A percentile compares a stretch with the other conserved stretches of the same genome.
These are phyloP conservation scores for Tinospora cordifolia DNA, from an alignment of 164 flowering plant species.

Conservation along the genomic window DNA sequence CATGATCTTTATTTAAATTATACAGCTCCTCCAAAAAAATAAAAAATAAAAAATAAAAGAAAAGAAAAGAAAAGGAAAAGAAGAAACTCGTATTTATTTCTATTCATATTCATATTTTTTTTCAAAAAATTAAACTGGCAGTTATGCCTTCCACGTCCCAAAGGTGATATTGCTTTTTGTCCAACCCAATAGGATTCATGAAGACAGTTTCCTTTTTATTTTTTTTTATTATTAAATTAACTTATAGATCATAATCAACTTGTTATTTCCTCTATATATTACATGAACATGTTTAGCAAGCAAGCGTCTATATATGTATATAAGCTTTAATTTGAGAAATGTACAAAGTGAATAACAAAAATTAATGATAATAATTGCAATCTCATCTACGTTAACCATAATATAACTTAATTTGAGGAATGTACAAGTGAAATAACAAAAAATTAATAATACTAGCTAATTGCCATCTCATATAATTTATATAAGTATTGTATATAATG, in stretches of 20 bases:
- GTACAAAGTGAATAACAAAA: not conserved
- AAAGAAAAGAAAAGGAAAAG: too few species aligned
- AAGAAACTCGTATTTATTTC: not conserved
- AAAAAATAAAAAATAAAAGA: not conserved
- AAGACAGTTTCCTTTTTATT: conserved; percentile 1
- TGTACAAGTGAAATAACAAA: not conserved
- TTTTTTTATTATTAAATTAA: conserved; percentile 1
- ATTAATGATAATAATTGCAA: too few species aligned
- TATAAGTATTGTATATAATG: not conserved
- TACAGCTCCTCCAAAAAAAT: not conserved
- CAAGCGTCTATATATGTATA: not conserved
- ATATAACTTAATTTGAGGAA: not conserved
- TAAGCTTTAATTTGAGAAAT: not conserved
- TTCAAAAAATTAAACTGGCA: not conserved
- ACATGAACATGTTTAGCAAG: not conserved
- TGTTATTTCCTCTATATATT: not conserved
- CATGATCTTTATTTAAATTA: not conserved
- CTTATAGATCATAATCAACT: conserved; percentile 2
- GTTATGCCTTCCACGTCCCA: conserved; percentile 30
- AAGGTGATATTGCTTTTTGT: conserved; percentile 14
- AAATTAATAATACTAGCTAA: too few species aligned
- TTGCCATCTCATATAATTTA: too few species aligned
- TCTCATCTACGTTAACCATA: too few species aligned
- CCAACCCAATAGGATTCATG: conserved; percentile 8
- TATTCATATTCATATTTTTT: not conserved